Evolutionary conservation across 2,329 filamentous ascomycete species (phyloP), one percentile per base, ranked within the genome.

Genomic region (Neofusicoccum laricinum): DNA sequence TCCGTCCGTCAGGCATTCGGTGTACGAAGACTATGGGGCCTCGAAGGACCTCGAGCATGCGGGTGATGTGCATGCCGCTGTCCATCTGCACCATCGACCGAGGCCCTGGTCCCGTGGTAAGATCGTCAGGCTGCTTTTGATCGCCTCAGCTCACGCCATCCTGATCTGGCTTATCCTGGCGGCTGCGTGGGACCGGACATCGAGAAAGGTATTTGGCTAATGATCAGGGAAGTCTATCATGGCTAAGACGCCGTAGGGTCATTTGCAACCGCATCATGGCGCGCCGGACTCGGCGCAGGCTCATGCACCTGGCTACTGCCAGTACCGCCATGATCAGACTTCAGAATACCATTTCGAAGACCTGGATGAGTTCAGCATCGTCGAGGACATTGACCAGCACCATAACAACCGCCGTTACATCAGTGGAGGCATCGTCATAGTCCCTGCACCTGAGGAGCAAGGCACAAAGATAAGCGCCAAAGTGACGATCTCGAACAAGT

Each of bases 161-260:
- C 55, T 59, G 10, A 46, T 59, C 40, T 59, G 55, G 55, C 43
- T 59, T 17, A 59, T 59, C 11, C 12, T 59, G 55, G 12, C 21
- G 8, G 53, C 40, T 4, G 17, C 55, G 12, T 32, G 41, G 30
- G 55, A 25, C 17, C 55, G 55, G 2, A 8, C 40, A 19, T 34
- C 25, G 25, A 30, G 17, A 32, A 59, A 59, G 55, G 55, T 59
- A 19, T 15, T 32, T 15, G 55, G 4, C 19, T 34, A n/a, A n/a
- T 46, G 25, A 17, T 6, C 15, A 8, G 19, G 11, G 15, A 21
- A 34, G 10, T 8, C n/a, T 34, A 36, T 21, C 25, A 19, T 12
- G 30, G 30, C 55, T 59, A 34, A 59, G 11, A 14, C 41, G 10
- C 5, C 10, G 36, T 30, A 59, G 55, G n/a, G 17, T 30, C 41